Evolutionary conservation across 192 early-diverging fungal species (phyloP).

Genomic region (Umbelopsis sp.): DNA sequence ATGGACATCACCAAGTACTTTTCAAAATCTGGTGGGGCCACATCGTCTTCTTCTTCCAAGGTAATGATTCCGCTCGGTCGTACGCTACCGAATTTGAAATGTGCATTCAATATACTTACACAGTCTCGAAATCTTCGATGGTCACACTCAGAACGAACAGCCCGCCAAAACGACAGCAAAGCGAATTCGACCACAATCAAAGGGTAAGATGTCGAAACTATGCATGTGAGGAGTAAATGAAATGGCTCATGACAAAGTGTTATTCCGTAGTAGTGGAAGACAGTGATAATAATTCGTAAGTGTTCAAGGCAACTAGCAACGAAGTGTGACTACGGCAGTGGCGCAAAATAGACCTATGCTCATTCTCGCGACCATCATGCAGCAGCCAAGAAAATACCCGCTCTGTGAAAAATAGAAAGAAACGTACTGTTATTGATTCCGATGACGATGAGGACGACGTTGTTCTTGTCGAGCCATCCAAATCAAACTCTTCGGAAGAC

Average conservation of each 20-base stretch:
- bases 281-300: background rate
- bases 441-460: conserved; percentile 4
- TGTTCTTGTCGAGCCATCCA: background rate
- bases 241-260: background rate
- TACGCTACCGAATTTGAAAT: background rate
- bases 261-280: background rate
- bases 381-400: background rate
- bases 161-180: background rate
- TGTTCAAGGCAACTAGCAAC: background rate
- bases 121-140: background rate
- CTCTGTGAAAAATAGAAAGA: background rate
- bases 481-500: background rate
- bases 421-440: conserved; percentile 7
- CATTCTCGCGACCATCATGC: too few relatives aligned
- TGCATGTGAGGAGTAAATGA: background rate
- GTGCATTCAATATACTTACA: background rate
- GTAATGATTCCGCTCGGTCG: background rate
- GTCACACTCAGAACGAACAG: background rate
- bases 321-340: background rate
- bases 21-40: background rate
- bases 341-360: background rate
- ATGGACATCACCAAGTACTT: conserved; percentile 16
- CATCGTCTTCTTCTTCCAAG: background rate
- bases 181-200: background rate
- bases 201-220: background rate